phyloP scores from a whole-genome alignment of 495 filamentous ascomycete genomes.

The Pyrenopolyporus hunteri region DNA sequence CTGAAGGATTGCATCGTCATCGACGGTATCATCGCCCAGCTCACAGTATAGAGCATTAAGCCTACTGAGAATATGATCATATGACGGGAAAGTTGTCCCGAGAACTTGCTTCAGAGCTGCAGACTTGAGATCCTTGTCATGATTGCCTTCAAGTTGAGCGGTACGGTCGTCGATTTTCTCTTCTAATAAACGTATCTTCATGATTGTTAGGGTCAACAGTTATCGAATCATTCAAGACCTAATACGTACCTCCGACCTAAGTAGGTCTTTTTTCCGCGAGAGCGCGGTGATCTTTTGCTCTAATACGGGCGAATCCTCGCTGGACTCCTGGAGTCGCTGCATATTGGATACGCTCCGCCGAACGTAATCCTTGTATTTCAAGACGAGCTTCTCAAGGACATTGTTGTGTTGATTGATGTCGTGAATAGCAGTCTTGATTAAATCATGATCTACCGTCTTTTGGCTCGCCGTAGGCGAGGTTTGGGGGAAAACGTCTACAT shows the following conservation, averaged over 20 bases:
- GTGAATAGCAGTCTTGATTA: constrained; percentile 10
- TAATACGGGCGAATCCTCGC: neutral
- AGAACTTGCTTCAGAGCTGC: constrained; percentile 6
- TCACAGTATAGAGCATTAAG: constrained; percentile 25
- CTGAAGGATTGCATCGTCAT: constrained; percentile 25
- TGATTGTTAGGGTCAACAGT: neutral
- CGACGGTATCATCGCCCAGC: constrained; percentile 9
- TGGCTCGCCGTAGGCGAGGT: constrained; percentile 1
- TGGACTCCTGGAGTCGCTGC: neutral
- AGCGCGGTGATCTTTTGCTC: constrained; percentile 20
- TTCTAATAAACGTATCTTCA: constrained; percentile 21
- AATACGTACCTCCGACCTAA: constrained; percentile 16
- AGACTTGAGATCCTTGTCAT: neutral
- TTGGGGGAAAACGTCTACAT: constrained; percentile 7
- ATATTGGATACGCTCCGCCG: constrained; percentile 14
- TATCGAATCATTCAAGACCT: neutral
- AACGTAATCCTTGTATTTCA: constrained; percentile 30
- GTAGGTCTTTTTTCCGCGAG: constrained; percentile 6
- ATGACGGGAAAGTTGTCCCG: constrained; percentile 19
- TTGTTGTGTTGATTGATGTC: constrained; percentile 32
- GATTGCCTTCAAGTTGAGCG: neutral
- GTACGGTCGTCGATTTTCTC: constrained; percentile 5
- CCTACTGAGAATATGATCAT: constrained; percentile 29
- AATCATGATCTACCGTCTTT: constrained; percentile 4
- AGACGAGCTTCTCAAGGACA: constrained; percentile 22